A percentile compares a stretch with the other conserved stretches of the same genome.
phyloP scores from a whole-genome alignment of 2,329 filamentous ascomycete genomes.

The Cylindrodendrum hubeiense region DNA sequence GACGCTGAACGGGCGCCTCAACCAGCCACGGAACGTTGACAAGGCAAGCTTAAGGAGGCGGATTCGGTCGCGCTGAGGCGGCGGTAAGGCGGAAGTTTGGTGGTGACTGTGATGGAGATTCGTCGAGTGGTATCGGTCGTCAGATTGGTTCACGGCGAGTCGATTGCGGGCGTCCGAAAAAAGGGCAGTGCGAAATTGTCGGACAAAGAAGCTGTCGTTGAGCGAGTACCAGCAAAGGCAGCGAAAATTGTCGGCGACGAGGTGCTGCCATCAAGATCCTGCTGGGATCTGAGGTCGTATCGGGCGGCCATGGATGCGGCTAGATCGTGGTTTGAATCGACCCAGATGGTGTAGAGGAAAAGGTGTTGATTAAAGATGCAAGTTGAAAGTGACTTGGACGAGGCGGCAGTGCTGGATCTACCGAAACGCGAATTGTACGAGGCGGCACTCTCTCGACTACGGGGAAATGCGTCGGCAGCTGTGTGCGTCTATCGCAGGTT shows the following conservation, averaged over 20 bases:
- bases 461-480: not conserved
- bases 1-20: conserved; percentile 31
- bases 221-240: conserved; percentile 12
- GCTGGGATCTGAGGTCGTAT: conserved; percentile 45
- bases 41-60: conserved; percentile 14
- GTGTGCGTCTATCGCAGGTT: not conserved
- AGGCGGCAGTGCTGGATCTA: not conserved
- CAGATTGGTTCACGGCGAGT: conserved; percentile 15
- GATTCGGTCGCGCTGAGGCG: conserved; percentile 20
- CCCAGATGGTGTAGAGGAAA: not conserved
- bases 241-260: conserved; percentile 12
- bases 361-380: not conserved
- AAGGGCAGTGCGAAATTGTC: conserved; percentile 14
- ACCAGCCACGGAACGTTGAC: conserved; percentile 22
- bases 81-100: conserved; percentile 17
- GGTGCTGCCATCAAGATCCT: conserved; percentile 42
- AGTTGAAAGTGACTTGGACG: not conserved
- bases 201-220: conserved; percentile 16
- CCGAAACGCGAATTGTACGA: not conserved
- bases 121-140: conserved; percentile 10
- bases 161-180: conserved; percentile 11
- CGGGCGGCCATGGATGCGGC: conserved; percentile 41
- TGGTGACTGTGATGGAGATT: conserved; percentile 4
- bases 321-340: not conserved
- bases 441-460: not conserved